Conservation (phyloP, 495 filamentous ascomycete species). For the Xylaria castorea region DNA sequence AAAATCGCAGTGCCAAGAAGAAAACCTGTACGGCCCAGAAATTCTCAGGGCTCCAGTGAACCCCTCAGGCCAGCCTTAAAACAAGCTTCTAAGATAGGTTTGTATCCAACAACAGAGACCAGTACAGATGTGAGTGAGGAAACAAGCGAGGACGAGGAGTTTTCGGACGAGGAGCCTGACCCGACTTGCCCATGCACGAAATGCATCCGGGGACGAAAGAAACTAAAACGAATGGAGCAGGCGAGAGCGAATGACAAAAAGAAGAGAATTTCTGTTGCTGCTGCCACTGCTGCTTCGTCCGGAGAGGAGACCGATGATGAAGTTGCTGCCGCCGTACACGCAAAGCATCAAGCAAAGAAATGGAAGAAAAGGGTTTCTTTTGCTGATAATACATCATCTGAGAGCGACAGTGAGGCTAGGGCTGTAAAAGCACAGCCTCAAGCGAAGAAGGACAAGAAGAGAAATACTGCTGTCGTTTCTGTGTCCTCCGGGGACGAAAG, state of each 20-base stretch:
- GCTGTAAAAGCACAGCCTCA: not conserved
- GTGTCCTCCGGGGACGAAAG: slow-evolving; percentile 21
- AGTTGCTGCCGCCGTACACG: slow-evolving; percentile 25
- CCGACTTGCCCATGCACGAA: slow-evolving; percentile 37
- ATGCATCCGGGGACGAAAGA: slow-evolving; percentile 30
- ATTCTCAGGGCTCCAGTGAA: slow-evolving; percentile 33
- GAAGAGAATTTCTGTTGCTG: not conserved
- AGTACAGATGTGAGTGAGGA: slow-evolving; percentile 27
- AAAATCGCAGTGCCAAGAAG: slow-evolving; percentile 45
- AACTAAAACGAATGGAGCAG: slow-evolving; percentile 20
- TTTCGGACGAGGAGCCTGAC: slow-evolving; percentile 28
- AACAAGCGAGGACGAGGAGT: slow-evolving; percentile 23
- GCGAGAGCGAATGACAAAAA: slow-evolving; percentile 22
- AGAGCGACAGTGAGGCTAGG: not conserved
- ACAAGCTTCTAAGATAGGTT: slow-evolving; percentile 21
- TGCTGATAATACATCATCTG: not conserved
- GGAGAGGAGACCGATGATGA: slow-evolving; percentile 25
- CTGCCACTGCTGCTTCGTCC: slow-evolving; percentile 1
- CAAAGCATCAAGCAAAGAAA: slow-evolving; percentile 32
- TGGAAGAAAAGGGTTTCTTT: slow-evolving; percentile 25
- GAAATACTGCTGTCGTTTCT: not conserved
- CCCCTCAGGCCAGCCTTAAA: slow-evolving; percentile 36
- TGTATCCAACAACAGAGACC: slow-evolving; percentile 23
- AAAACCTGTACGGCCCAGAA: slow-evolving; percentile 27
- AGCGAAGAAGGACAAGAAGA: not conserved